Percentiles rank a stretch among this genome's conserved stretches.
phyloP scores from a whole-genome alignment of 768 basidiomycete species.

The Mycena vulgaris region DNA sequence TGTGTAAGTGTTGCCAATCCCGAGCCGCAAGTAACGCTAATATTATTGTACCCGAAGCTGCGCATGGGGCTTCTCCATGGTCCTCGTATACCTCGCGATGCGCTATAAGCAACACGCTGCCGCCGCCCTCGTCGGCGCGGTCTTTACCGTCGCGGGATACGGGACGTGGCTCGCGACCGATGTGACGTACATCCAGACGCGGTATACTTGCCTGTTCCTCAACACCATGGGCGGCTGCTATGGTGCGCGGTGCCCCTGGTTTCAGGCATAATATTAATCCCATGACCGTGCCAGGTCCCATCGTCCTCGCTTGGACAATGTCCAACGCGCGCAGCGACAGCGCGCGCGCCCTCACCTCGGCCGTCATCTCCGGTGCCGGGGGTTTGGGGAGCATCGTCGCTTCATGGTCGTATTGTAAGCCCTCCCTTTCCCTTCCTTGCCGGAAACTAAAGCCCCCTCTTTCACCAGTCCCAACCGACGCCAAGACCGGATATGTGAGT shows the following conservation, averaged over 20 bases:
- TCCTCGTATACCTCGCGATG: constrained; percentile 18
- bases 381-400: constrained; percentile 11
- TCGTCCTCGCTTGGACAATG: constrained; percentile 12
- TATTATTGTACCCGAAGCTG: neutral
- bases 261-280: too few relatives aligned
- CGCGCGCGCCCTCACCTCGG: neutral
- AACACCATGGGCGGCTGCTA: constrained; percentile 21
- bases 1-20: neutral
- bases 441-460: too few relatives aligned
- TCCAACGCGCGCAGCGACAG: constrained; percentile 19
- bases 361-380: constrained; percentile 2
- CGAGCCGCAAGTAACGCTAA: neutral
- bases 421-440: neutral
- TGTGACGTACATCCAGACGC: constrained; percentile 12
- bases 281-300: neutral
- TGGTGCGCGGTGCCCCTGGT: neutral
- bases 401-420: constrained; percentile 23
- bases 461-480: constrained; percentile 10
- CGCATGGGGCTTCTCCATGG: constrained; percentile 12
- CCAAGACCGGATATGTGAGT: constrained; percentile 2
- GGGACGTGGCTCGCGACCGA: constrained; percentile 23
- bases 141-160: constrained; percentile 14
- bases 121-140: constrained; percentile 7
- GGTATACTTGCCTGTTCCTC: constrained; percentile 19
- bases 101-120: neutral